A percentile compares a stretch with the other conserved stretches of the same genome.
phyloP scores from a whole-genome alignment of 2,329 filamentous ascomycete species.

The Aspergillus neotritici region DNA sequence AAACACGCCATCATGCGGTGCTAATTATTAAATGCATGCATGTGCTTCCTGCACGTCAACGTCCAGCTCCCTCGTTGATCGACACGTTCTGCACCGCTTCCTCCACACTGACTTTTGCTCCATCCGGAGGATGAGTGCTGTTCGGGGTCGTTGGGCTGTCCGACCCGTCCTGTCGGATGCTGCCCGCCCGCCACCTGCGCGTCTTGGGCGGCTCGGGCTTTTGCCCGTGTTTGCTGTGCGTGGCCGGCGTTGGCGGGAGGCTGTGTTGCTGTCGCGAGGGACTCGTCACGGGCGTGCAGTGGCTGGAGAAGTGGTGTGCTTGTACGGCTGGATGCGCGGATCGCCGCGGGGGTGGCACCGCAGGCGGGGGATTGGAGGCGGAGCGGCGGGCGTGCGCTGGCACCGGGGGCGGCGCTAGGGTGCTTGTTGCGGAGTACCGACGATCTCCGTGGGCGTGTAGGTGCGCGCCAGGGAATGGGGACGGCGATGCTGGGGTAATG shows the following conservation, averaged over 20 bases:
- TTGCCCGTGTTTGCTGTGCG: constrained; percentile 20
- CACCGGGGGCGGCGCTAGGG: constrained; percentile 20
- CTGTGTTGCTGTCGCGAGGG: constrained; percentile 9
- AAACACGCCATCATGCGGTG: too few species aligned
- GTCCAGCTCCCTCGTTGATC: constrained; percentile 1
- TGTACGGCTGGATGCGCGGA: constrained; percentile 25
- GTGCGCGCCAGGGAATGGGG: constrained; percentile 5
- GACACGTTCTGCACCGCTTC: constrained; percentile 32
- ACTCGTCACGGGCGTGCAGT: constrained; percentile 20
- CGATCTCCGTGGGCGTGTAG: constrained; percentile 12
- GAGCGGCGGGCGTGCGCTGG: constrained; percentile 24
- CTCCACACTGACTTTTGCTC: constrained; percentile 25
- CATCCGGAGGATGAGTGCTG: not conserved
- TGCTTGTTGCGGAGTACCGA: constrained; percentile 21
- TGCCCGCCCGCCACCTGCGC: constrained; percentile 35
- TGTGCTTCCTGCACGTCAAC: too few species aligned
- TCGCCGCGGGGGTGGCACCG: constrained; percentile 38
- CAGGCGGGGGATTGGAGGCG: constrained; percentile 34
- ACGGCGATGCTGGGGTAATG: constrained; percentile 10
- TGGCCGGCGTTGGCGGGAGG: not conserved
- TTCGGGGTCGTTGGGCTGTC: too few species aligned
- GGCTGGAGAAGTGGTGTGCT: constrained; percentile 20
- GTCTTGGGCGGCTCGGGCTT: constrained; percentile 39
- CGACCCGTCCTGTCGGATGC: not conserved
- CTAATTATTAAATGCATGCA: constrained; percentile 4